Evolutionary conservation across 2,329 filamentous ascomycete species (phyloP).

Genomic region (Fusarium mangiferae): DNA sequence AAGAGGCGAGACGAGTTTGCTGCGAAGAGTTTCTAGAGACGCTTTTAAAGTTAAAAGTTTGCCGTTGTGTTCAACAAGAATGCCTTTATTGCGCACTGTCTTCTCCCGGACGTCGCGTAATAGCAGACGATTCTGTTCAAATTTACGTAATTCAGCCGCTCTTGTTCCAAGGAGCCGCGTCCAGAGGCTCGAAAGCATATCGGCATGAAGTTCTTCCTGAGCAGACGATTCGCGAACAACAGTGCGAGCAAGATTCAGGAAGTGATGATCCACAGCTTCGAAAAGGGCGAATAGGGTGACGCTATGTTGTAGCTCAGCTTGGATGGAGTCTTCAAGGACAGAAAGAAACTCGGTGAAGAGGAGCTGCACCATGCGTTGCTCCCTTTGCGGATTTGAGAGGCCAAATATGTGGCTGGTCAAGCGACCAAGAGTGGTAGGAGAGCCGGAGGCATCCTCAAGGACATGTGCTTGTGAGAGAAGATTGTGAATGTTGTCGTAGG

Average conservation of each 20-base stretch:
- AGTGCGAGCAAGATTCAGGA: slow-evolving; percentile 85
- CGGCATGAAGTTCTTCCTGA: slow-evolving; percentile 83
- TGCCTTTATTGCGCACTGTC: slow-evolving; percentile 87
- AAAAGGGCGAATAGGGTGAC: slow-evolving; percentile 88
- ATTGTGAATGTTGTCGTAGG: slow-evolving; percentile 86
- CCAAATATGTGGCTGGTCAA: slow-evolving; percentile 81
- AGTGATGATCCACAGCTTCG: slow-evolving; percentile 89
- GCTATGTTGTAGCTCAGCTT: slow-evolving; percentile 82
- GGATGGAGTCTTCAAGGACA: slow-evolving; percentile 89
- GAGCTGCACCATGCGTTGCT: slow-evolving; percentile 81
- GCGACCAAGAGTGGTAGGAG: slow-evolving; percentile 74
- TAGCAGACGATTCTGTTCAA: slow-evolving; percentile 87
- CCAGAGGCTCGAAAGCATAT: slow-evolving; percentile 87
- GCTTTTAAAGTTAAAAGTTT: slow-evolving; percentile 85
- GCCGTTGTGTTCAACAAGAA: slow-evolving; percentile 87
- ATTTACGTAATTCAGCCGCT: slow-evolving; percentile 82
- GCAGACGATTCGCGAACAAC: slow-evolving; percentile 85
- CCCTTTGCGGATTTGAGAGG: slow-evolving; percentile 81
- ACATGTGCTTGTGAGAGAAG: slow-evolving; percentile 73
- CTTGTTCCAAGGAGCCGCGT: slow-evolving; percentile 83
- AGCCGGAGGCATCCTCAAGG: slow-evolving; percentile 63
- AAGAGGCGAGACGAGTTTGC: slow-evolving; percentile 85
- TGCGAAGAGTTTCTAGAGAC: slow-evolving; percentile 84
- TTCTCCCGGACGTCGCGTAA: slow-evolving; percentile 82
- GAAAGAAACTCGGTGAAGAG: slow-evolving; percentile 86